Base-by-base conservation (phyloP, 1,284 basidiomycete species). In the Ganoderma lucidum region DNA sequence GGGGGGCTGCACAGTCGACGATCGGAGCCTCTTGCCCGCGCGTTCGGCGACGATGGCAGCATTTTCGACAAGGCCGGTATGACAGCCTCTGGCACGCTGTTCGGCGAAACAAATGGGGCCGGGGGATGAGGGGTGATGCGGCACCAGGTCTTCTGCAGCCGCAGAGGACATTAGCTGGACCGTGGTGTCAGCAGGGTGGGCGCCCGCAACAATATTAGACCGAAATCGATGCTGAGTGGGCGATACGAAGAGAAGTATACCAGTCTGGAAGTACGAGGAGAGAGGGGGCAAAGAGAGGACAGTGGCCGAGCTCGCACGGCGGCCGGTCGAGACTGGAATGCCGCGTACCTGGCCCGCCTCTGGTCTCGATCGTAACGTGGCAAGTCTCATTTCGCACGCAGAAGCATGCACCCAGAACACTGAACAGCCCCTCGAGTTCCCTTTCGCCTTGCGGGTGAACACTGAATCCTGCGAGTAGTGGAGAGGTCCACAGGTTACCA, bases 361-460 rank as follows among this genome's bases (percentile, higher is more conserved):
- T 56, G 53, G 53, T 35, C 53, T 56, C 53, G 53, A 56, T 56
- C 53, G 8, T 28, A 51, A 51, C 48, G 48, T 51, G 48, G 48
- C 30, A 17, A 14, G 15, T 56, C 6, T 30, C 53, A 28, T 30
- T 56, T 56, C 53, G 53, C 53, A 56, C 53, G 30, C 30, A 15
- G 28, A 51, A 51, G 48, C 48, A 51, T 28, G 48, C 17, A 30
- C 32, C 35, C 53, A 35, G 30, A 56, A 55, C 10, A 19, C 14
- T 3, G 30, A 56, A 15, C 32, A 35, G 53, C 53, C 17, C 30
- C 53, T 56, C 28, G 53, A 48, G 19, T 30, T 30, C 28, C 51
- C 51, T 53, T 53, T 53, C 51, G n/a, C 28, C 14, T 15, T 30
- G 6, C 53, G 30, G 32, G 15, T 32, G 32, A 56, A 28, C 30